phyloP scores from a whole-genome alignment of 495 filamentous ascomycete species.

The Mytilinidion resinicola region DNA sequence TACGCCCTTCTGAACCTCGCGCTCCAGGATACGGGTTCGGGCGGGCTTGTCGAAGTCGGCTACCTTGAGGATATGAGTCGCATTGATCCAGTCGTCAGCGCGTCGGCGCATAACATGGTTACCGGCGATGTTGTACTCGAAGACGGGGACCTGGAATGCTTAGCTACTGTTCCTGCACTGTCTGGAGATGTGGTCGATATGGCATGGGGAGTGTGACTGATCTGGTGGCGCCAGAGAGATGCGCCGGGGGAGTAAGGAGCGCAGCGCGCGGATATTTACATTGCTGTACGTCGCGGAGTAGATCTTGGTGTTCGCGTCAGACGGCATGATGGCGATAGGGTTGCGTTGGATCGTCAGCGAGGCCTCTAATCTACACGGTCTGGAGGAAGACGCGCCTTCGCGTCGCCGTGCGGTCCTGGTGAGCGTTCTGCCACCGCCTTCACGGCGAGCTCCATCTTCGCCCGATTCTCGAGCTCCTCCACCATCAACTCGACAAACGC shows the following conservation, averaged over 20 bases:
- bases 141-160: conserved; percentile 71
- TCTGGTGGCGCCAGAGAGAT: neutral
- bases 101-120: conserved; percentile 88
- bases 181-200: too few relatives aligned
- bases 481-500: neutral
- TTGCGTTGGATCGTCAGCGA: neutral
- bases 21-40: conserved; percentile 86
- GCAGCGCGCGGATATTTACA: conserved; percentile 49
- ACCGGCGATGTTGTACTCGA: conserved; percentile 71
- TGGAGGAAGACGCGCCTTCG: too few relatives aligned
- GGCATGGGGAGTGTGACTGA: too few relatives aligned
- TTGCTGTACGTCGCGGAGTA: conserved; percentile 93
- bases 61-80: conserved; percentile 90
- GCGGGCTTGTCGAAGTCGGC: conserved; percentile 83
- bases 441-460: conserved; percentile 5
- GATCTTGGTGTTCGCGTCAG: conserved; percentile 42
- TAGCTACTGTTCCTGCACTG: neutral
- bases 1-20: conserved; percentile 90
- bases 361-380: too few relatives aligned
- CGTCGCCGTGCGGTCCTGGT: too few relatives aligned
- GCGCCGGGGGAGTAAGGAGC: conserved; percentile 7
- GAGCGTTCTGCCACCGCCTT: neutral
- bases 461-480: neutral
- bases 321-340: conserved; percentile 21
- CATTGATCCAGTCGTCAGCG: conserved; percentile 86